Base-by-base conservation (phyloP, 2,329 filamentous ascomycete genomes). In the Colletotrichum sp. region DNA sequence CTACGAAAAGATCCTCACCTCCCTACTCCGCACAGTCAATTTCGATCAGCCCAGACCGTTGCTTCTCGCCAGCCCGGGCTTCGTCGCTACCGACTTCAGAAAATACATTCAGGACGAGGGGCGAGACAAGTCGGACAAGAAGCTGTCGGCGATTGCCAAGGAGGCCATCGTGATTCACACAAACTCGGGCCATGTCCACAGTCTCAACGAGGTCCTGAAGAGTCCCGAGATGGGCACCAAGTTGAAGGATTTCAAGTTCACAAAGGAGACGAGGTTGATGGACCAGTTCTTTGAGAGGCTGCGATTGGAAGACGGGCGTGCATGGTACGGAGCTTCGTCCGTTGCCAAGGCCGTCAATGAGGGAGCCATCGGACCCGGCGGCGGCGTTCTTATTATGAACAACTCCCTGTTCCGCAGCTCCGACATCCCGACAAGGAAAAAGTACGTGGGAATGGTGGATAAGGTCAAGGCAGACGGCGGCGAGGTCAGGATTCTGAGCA, bases 1-100 rank as follows among this genome's bases (percentile, higher is more conserved):
- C 88, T 98, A 93, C 86, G 91, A 94, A 34, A 94, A 93, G 76
- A 93, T 92, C 1, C 89, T 98, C 44, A 90, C 94, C 44, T 95
- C 95, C 0, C 89, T 99, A 15, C 87, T 95, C 3, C 91, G 95
- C 30, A 93, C 95, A 75, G 90, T 98, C 81, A 95, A 98, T 82
- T 93, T 98, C 78, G 86, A 87, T 19, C 87, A 89, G 68, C 90
- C 92, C 22, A 90, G 93, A 19, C 95, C 96, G 0, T 86, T 99
- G 15, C 88, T 99, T 25, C 88, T 99, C 4, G 97, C 96, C 2
- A 96, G 94, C 77, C 96, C 97, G 0, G 97, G 96, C 1, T 99
- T 98, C 83, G 92, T 95, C 8, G 96, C 96, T 1, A 87, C 90
- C 4, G 93, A 93, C 25, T 98, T 99, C 82, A 93, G 95, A 71